phyloP scores from a whole-genome alignment of 164 flowering plant genomes.

The Houttuynia cordata region DNA sequence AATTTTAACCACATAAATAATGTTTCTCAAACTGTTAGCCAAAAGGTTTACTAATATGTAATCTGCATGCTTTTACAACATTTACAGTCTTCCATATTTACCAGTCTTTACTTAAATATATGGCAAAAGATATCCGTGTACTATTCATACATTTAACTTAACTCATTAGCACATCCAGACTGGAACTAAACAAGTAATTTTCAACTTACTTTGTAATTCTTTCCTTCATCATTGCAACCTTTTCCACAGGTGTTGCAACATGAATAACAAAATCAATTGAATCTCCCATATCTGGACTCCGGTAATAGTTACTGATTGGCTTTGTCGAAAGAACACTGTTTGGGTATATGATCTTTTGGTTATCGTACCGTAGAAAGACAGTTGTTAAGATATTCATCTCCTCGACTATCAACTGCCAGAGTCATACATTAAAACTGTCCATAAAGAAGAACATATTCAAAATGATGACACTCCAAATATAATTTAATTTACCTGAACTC shows the following conservation, averaged over 20 bases:
- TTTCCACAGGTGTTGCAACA: conserved; percentile 44
- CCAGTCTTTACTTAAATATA: too few species aligned
- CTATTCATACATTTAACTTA: neutral
- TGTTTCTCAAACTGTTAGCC: too few species aligned
- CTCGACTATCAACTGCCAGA: conserved; percentile 49
- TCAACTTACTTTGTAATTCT: conserved; percentile 25
- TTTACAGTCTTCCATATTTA: too few species aligned
- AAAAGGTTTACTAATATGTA: too few species aligned
- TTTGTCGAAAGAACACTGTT: conserved; percentile 39
- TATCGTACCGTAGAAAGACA: conserved; percentile 43
- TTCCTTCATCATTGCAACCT: conserved; percentile 35
- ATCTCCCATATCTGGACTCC: conserved; percentile 60
- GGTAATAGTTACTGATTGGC: conserved; percentile 42
- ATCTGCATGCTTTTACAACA: too few species aligned
- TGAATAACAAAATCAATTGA: conserved; percentile 46
- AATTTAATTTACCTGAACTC: conserved; percentile 33
- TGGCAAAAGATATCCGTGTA: too few species aligned
- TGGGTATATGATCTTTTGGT: conserved; percentile 50
- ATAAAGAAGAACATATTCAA: too few species aligned
- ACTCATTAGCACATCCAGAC: neutral
- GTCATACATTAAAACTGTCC: neutral
- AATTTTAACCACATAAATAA: too few species aligned
- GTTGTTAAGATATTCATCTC: conserved; percentile 70
- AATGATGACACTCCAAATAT: too few species aligned
- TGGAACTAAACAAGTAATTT: neutral